These are phyloP conservation scores for Penicillium subrubescens DNA, from an alignment of 495 filamentous ascomycete genomes.

Conservation along the genomic window DNA sequence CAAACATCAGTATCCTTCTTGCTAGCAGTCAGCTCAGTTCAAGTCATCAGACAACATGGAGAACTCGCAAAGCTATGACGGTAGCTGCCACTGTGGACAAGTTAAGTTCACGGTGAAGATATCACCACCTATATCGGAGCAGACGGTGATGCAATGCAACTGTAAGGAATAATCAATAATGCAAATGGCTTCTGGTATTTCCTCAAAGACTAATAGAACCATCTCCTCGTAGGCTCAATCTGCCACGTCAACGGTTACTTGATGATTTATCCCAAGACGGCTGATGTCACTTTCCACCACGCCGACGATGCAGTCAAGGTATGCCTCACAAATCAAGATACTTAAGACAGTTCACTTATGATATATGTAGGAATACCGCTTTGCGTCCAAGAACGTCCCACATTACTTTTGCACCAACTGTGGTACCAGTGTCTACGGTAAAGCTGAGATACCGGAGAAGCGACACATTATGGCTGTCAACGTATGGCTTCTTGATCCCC, in stretches of 20 bases:
- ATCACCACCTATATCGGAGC: constrained; percentile 27
- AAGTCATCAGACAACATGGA: neutral
- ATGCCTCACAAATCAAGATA: neutral
- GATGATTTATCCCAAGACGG: constrained; percentile 37
- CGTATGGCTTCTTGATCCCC: constrained; percentile 21
- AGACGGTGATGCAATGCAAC: constrained; percentile 38
- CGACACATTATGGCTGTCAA: constrained; percentile 39
- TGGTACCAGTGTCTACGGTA: constrained; percentile 39
- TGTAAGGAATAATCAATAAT: constrained; percentile 18
- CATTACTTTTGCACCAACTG: constrained; percentile 47
- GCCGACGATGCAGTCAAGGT: constrained; percentile 25
- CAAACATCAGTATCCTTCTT: neutral
- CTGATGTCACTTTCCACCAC: constrained; percentile 29
- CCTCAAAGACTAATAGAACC: neutral
- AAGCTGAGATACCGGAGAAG: constrained; percentile 26
- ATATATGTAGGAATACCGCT: constrained; percentile 35
- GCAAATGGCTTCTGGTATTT: neutral
- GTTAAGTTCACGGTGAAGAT: constrained; percentile 32
- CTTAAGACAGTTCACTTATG: neutral
- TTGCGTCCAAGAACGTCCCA: constrained; percentile 34
- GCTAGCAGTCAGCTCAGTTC: neutral
- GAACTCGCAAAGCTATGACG: constrained; percentile 25
- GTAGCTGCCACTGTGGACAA: constrained; percentile 40
- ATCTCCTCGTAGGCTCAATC: constrained; percentile 32
- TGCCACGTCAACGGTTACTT: constrained; percentile 46